Evolutionary conservation across 371 early-diverging fungal genomes (phyloP), one percentile per base, ranked within the genome.

Genomic region (Quaeritorhiza haematococci): DNA sequence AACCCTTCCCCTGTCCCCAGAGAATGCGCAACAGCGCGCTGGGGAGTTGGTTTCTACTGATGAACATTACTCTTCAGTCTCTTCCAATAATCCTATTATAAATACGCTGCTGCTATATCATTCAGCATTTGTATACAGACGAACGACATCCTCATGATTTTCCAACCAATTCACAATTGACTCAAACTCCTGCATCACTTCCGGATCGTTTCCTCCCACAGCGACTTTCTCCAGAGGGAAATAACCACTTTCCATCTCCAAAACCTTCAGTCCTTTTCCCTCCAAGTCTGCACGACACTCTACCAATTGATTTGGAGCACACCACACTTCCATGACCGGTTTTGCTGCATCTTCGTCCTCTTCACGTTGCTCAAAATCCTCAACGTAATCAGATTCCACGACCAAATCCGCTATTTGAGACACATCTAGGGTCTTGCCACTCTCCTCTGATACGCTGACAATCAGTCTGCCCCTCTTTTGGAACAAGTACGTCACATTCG

Each of bases 401-500:
- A 19, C 33, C 13, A 28, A 15, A 17, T 44, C 30, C 33, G 45
- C 24, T n/a, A n/a, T n/a, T n/a, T n/a, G n/a, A 24, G 5, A 7
- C 8, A 21, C 50, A 5, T 30, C 50, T 19, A 58, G 19, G 2
- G 34, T 35, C n/a, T 63, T 44, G 0, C 58, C 61, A 0, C 57
- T 50, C 17, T 38, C 29, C 1, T 56, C 62, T 10, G 49, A 19
- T 3, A 33, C 48, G 33, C 56, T 19, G 15, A 66, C 58, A 19
- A 73, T 33, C 7, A 62, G 57, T n/a, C n/a, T n/a, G 24, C 64
- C 70, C 10, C 45, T 45, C 21, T 61, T 52, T 5, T 52, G 44
- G 50, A 73, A 73, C 6, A 69, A 55, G 49, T 69, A 73, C 52
- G 41, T 23, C 5, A 73, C 63, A 1, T 62, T 58, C 49, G 62